These are phyloP conservation scores for Aspergillus novofumigatus DNA, from an alignment of 2,329 filamentous ascomycete species.

Conservation along the genomic window DNA sequence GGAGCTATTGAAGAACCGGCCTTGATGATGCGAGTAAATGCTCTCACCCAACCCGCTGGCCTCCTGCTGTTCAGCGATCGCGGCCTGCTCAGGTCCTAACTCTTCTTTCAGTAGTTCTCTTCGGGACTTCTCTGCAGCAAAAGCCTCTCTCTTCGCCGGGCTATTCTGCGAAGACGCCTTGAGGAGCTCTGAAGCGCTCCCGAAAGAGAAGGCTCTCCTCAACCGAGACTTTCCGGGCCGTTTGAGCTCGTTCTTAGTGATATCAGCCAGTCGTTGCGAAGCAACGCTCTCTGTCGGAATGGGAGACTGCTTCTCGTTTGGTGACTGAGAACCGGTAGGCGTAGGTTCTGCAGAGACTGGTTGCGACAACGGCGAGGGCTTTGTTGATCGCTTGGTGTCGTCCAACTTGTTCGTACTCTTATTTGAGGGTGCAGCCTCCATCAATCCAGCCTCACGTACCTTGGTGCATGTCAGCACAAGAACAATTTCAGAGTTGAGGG, in stretches of 20 bases:
- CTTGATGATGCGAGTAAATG: constrained; percentile 78
- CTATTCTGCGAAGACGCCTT: constrained; percentile 66
- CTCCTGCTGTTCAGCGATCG: constrained; percentile 89
- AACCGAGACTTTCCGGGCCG: constrained; percentile 81
- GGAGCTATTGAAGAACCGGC: constrained; percentile 79
- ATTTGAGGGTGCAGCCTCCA: constrained; percentile 18
- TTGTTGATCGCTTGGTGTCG: constrained; percentile 60
- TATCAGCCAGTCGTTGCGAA: constrained; percentile 77
- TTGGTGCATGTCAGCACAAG: constrained; percentile 7
- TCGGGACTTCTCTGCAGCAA: constrained; percentile 55
- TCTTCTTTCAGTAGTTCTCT: constrained; percentile 63
- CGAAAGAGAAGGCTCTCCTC: constrained; percentile 91
- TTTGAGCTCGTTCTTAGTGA: constrained; percentile 74
- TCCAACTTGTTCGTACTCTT: constrained; percentile 54
- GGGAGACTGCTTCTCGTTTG: constrained; percentile 27
- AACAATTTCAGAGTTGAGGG: background rate
- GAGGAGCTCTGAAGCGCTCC: constrained; percentile 85
- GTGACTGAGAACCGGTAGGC: constrained; percentile 19
- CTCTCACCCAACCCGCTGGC: constrained; percentile 84
- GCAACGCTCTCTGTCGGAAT: constrained; percentile 59
- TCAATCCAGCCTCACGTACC: constrained; percentile 20
- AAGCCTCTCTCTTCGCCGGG: constrained; percentile 37
- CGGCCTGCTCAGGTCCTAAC: constrained; percentile 81
- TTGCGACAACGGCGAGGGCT: constrained; percentile 70
- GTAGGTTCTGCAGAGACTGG: constrained; percentile 51